Evolutionary conservation across 2,329 filamentous ascomycete genomes (phyloP).

Genomic region (Penicillium sp.): DNA sequence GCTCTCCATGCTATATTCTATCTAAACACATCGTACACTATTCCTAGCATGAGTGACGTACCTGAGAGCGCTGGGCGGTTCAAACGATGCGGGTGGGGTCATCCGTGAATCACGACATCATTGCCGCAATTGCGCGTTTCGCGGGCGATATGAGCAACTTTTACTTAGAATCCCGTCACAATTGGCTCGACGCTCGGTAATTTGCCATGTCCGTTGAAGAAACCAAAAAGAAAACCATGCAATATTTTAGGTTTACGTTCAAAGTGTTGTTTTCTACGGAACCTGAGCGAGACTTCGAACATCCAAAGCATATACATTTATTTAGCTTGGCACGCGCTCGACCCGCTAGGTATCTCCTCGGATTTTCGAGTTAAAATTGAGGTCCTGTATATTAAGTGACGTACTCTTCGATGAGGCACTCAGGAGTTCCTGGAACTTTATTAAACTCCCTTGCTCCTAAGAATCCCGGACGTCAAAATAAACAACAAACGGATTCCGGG

Average conservation of each 20-base stretch:
- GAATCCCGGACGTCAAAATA: background rate
- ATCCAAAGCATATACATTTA: background rate
- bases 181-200: background rate
- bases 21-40: background rate
- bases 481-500: background rate
- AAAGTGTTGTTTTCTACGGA: constrained; percentile 1
- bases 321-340: background rate
- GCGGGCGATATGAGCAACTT: background rate
- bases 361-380: background rate
- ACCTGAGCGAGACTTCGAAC: background rate
- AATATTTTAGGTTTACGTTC: background rate
- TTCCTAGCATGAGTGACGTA: background rate
- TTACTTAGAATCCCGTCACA: background rate
- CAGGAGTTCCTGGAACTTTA: background rate
- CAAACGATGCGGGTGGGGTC: background rate
- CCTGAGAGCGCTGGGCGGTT: background rate
- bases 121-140: constrained; percentile 10
- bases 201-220: background rate
- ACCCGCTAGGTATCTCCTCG: background rate
- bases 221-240: background rate
- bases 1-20: background rate
- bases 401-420: too few species aligned
- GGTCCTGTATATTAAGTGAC: background rate
- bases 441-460: too few species aligned
- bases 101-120: constrained; percentile 11